These are phyloP conservation scores for Thoreauomyces humboldtii DNA, from an alignment of 192 early-diverging fungal genomes.

Conservation along the genomic window DNA sequence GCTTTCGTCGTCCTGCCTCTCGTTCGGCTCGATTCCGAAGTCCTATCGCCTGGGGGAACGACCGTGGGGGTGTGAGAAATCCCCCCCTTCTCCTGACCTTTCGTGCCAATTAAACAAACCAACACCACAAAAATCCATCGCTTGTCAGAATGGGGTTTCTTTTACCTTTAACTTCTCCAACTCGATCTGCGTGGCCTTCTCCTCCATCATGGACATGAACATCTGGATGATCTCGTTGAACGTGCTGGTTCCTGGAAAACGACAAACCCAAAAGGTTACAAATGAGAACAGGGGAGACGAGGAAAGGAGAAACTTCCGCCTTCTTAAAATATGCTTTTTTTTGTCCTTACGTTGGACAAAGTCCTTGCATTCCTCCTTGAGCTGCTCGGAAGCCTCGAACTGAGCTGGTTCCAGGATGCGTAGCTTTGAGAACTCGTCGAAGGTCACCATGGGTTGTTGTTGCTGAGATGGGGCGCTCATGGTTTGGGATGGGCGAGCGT, in stretches of 20 bases:
- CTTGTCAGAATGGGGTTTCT: no score
- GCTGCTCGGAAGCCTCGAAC: conserved; percentile 50
- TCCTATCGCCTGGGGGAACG: conserved; percentile 44
- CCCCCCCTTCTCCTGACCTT: no score
- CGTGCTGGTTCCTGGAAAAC: conserved; percentile 37
- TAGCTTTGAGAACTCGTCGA: conserved; percentile 61
- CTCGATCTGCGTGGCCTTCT: conserved; percentile 53
- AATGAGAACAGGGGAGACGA: not conserved
- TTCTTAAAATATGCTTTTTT: not conserved
- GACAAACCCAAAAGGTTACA: not conserved
- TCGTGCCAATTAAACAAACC: no score
- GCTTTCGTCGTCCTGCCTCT: conserved; percentile 37
- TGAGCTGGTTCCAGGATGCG: conserved; percentile 48
- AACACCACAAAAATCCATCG: no score
- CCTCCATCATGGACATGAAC: conserved; percentile 42
- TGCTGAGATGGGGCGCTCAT: no score
- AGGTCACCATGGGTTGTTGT: conserved; percentile 22
- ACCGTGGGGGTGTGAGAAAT: no score
- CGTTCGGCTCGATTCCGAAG: conserved; percentile 45
- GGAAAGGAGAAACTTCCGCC: not conserved
- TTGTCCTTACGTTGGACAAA: conserved; percentile 43
- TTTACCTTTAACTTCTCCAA: conserved; percentile 49
- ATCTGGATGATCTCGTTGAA: conserved; percentile 42
- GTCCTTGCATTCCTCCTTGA: conserved; percentile 55
- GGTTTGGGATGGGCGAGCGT: no score